These are phyloP conservation scores for Ashbya aceris DNA, from an alignment of 1,139 yeast species.

Conservation along the genomic window DNA sequence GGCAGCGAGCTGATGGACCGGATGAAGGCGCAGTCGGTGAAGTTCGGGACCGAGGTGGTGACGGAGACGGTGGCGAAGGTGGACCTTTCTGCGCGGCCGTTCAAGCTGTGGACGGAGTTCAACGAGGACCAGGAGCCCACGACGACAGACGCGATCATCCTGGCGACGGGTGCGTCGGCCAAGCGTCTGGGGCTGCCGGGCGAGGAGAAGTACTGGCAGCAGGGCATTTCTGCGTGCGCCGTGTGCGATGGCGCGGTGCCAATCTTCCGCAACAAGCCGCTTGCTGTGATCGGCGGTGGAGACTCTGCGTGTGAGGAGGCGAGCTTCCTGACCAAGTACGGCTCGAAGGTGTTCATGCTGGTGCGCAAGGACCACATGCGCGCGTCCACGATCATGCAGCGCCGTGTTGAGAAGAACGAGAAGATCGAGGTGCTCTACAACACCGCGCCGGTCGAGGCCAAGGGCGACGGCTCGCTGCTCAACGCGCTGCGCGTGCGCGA, in stretches of 20 bases:
- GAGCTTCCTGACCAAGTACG: conserved; percentile 88
- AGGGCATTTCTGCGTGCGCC: conserved; percentile 98
- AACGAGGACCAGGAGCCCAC: conserved; percentile 81
- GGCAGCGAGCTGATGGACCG: conserved; percentile 86
- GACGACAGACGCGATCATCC: conserved; percentile 83
- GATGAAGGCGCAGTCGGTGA: conserved; percentile 79
- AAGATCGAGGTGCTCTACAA: conserved; percentile 87
- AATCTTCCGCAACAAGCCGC: conserved; percentile 92
- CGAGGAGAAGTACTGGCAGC: conserved; percentile 97
- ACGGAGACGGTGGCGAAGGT: conserved; percentile 92
- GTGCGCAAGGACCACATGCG: conserved; percentile 91
- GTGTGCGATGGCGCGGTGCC: conserved; percentile 99
- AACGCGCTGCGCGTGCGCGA: conserved; percentile 53
- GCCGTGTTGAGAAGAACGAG: conserved; percentile 72
- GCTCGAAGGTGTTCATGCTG: conserved; percentile 83
- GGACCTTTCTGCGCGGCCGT: conserved; percentile 77
- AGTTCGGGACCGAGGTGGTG: conserved; percentile 87
- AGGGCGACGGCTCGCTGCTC: conserved; percentile 83
- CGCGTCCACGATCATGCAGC: conserved; percentile 95
- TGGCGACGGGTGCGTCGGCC: conserved; percentile 98
- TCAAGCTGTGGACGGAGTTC: conserved; percentile 95
- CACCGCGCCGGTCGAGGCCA: conserved; percentile 77
- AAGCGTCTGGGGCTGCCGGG: conserved; percentile 91
- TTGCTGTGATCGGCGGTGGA: conserved; percentile 97
- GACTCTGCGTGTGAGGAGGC: conserved; percentile 99